Evolutionary conservation across 2,329 filamentous ascomycete genomes (phyloP).

Genomic region (Didymella sp.): DNA sequence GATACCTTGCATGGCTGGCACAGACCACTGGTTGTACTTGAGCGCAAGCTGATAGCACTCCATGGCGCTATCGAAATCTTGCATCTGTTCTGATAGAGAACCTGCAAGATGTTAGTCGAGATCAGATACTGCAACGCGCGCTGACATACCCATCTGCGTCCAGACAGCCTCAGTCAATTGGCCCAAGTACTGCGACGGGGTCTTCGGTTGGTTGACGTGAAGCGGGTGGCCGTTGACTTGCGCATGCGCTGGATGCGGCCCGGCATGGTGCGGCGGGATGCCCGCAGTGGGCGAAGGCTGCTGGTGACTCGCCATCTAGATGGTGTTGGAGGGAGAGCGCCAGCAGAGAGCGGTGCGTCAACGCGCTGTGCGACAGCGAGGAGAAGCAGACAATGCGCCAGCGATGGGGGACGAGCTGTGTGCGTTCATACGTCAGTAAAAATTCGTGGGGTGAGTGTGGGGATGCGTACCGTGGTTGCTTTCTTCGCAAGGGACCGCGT

Average conservation of each 20-base stretch:
- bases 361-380: slow-evolving; percentile 19
- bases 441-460: background rate
- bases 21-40: slow-evolving; percentile 84
- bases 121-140: slow-evolving; percentile 20
- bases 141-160: slow-evolving; percentile 83
- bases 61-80: slow-evolving; percentile 87
- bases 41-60: slow-evolving; percentile 89
- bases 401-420: background rate
- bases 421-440: background rate
- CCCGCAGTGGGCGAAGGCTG: slow-evolving; percentile 81
- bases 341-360: slow-evolving; percentile 9
- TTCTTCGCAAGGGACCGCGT: slow-evolving; percentile 22
- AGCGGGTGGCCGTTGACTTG: slow-evolving; percentile 62
- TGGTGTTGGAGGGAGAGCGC: slow-evolving; percentile 5
- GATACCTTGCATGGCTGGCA: slow-evolving; percentile 91
- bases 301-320: slow-evolving; percentile 71
- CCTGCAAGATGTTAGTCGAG: slow-evolving; percentile 60
- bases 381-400: slow-evolving; percentile 12
- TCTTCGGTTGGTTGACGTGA: slow-evolving; percentile 65
- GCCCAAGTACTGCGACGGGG: slow-evolving; percentile 76
- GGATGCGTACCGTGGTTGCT: slow-evolving; percentile 25
- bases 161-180: slow-evolving; percentile 86
- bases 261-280: slow-evolving; percentile 71
- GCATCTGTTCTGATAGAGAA: slow-evolving; percentile 83
- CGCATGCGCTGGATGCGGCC: slow-evolving; percentile 68